Conservation (phyloP, 2,329 filamentous ascomycete species). For the Aureobasidium uvarum region DNA sequence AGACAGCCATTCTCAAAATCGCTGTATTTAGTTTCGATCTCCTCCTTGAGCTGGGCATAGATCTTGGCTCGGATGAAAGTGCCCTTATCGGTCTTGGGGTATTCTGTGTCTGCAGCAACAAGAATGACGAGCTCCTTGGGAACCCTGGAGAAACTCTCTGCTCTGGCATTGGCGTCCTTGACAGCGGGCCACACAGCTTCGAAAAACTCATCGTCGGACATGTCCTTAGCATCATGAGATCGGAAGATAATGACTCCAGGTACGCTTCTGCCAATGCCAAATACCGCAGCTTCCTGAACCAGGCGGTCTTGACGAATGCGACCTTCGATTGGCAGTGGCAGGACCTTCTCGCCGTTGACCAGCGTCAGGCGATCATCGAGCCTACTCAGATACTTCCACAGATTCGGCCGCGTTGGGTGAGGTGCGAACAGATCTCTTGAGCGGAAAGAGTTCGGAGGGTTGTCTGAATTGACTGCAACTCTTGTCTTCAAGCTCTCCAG, state of each 20-base stretch:
- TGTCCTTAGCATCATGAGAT: slow-evolving; percentile 45
- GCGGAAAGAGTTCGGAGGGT: slow-evolving; percentile 48
- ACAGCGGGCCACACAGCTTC: slow-evolving; percentile 52
- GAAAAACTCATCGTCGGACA: slow-evolving; percentile 50
- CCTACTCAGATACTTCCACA: slow-evolving; percentile 50
- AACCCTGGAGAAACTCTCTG: slow-evolving; percentile 55
- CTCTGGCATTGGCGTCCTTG: slow-evolving; percentile 51
- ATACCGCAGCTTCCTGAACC: slow-evolving; percentile 58
- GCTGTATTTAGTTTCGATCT: slow-evolving; percentile 51
- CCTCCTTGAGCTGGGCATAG: slow-evolving; percentile 49
- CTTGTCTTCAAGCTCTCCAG: slow-evolving; percentile 39
- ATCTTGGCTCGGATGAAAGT: slow-evolving; percentile 55
- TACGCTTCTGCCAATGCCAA: slow-evolving; percentile 54
- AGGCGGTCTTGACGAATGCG: slow-evolving; percentile 53
- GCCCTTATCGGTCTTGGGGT: slow-evolving; percentile 57
- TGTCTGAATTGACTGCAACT: slow-evolving; percentile 47
- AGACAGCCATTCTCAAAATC: slow-evolving; percentile 31
- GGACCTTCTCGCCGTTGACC: slow-evolving; percentile 53
- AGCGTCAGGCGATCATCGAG: slow-evolving; percentile 51
- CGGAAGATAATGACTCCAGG: slow-evolving; percentile 55
- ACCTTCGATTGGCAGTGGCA: slow-evolving; percentile 53
- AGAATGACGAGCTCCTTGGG: slow-evolving; percentile 55
- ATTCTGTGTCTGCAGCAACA: slow-evolving; percentile 47
- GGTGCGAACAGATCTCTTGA: slow-evolving; percentile 52
- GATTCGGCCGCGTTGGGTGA: slow-evolving; percentile 45